Evolutionary conservation across 306 rosid genomes (phyloP).

Genomic region (Vigna hirtella): DNA sequence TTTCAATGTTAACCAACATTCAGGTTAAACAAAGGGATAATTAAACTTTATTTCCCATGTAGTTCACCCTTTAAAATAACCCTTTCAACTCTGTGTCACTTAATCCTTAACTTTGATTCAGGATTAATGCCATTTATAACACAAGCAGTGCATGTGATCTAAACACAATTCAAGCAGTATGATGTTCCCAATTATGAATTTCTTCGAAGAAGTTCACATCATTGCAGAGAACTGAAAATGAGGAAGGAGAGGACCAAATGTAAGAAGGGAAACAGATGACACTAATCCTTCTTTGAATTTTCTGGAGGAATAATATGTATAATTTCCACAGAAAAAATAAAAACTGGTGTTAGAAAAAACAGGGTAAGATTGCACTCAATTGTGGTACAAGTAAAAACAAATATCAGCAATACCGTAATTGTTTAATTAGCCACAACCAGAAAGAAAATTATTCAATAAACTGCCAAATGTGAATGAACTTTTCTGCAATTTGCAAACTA

Average conservation of each 20-base stretch:
- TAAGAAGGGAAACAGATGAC: background rate
- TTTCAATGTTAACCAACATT: background rate
- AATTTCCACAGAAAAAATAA: background rate
- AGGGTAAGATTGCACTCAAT: background rate
- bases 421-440: background rate
- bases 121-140: background rate
- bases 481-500: background rate
- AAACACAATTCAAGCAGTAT: background rate
- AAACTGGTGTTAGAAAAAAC: background rate
- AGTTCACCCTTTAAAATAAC: background rate
- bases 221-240: background rate
- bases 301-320: background rate
- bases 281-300: background rate
- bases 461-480: background rate
- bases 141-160: background rate
- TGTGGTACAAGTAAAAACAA: background rate
- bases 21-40: background rate
- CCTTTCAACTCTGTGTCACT: background rate
- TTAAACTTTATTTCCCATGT: background rate
- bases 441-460: slow-evolving; percentile 9
- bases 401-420: background rate
- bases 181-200: background rate
- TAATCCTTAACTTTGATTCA: background rate
- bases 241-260: background rate
- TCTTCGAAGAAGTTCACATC: background rate